Evolutionary conservation across 108 stramenopile genomes (phyloP).

Genomic region (Cyclotella choctawhatcheeana): DNA sequence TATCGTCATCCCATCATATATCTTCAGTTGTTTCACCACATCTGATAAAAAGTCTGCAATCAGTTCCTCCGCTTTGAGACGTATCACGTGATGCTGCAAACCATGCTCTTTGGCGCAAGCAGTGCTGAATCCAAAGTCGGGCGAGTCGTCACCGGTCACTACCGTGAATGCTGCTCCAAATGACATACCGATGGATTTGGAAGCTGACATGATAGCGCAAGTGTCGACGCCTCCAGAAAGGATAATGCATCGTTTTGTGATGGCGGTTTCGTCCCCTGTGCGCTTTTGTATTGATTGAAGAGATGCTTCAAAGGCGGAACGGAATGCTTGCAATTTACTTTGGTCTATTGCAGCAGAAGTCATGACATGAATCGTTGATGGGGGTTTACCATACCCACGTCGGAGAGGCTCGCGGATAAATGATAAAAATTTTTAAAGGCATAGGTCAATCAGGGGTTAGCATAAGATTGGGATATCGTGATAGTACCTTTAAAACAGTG

Average conservation of each 20-base stretch:
- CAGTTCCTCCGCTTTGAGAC: slow-evolving; percentile 44
- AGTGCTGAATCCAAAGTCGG: slow-evolving; percentile 51
- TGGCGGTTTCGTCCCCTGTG: slow-evolving; percentile 1
- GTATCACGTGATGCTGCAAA: slow-evolving; percentile 41
- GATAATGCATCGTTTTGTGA: slow-evolving; percentile 44
- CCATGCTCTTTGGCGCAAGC: slow-evolving; percentile 48
- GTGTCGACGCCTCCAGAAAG: slow-evolving; percentile 67
- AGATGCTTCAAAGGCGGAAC: slow-evolving; percentile 34
- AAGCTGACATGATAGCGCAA: slow-evolving; percentile 56
- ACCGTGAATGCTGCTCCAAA: slow-evolving; percentile 57
- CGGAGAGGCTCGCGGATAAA: too few relatives aligned
- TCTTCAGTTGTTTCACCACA: slow-evolving; percentile 39
- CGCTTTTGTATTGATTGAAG: slow-evolving; percentile 25
- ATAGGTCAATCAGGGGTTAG: too few relatives aligned
- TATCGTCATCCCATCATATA: slow-evolving; percentile 59
- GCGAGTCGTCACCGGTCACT: slow-evolving; percentile 39
- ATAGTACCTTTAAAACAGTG: too few relatives aligned
- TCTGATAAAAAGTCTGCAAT: slow-evolving; percentile 41
- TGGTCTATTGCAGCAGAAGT: not conserved
- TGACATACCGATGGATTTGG: slow-evolving; percentile 28
- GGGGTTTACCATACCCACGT: too few relatives aligned
- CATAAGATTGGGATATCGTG: too few relatives aligned
- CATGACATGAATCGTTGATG: too few relatives aligned
- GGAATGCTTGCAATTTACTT: slow-evolving; percentile 27
- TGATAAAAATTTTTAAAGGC: too few relatives aligned